A percentile compares a stretch with the other conserved stretches of the same genome.
These are phyloP conservation scores for Pterula multifida DNA, from an alignment of 1,284 basidiomycete genomes.

Conservation along the genomic window DNA sequence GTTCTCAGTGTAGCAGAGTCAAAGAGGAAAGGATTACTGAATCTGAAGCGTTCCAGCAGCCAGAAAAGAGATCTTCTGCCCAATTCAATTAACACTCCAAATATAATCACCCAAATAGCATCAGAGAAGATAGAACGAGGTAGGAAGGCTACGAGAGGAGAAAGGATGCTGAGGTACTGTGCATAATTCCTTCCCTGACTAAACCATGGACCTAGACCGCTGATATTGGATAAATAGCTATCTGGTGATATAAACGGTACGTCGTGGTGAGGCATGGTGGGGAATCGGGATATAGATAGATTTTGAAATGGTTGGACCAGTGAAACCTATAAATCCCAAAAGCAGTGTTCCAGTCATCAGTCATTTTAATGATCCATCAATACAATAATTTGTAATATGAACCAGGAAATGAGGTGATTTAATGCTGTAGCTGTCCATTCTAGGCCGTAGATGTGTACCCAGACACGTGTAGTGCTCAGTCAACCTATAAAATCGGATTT, in stretches of 20 bases:
- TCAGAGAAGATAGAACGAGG: not conserved
- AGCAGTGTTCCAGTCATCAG: too few species aligned
- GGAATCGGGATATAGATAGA: too few species aligned
- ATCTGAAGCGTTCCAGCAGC: not conserved
- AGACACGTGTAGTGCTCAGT: too few species aligned
- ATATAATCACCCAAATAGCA: not conserved
- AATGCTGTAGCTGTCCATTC: too few species aligned
- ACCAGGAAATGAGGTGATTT: too few species aligned
- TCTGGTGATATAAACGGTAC: not conserved
- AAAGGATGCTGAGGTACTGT: not conserved
- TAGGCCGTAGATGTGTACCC: too few species aligned
- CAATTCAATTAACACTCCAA: not conserved
- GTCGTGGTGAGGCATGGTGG: too few species aligned
- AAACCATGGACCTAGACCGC: not conserved
- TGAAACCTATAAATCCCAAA: too few species aligned
- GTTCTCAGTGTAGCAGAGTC: not conserved
- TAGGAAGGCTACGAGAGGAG: not conserved
- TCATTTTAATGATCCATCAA: too few species aligned
- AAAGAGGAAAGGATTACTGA: not conserved
- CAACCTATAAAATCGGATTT: too few species aligned
- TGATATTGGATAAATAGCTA: not conserved
- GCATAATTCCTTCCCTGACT: not conserved
- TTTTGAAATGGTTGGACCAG: too few species aligned
- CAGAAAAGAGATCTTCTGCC: not conserved
- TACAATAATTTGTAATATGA: too few species aligned